Evolutionary conservation across 2,329 filamentous ascomycete genomes (phyloP).

Genomic region (Colletotrichum sp.): DNA sequence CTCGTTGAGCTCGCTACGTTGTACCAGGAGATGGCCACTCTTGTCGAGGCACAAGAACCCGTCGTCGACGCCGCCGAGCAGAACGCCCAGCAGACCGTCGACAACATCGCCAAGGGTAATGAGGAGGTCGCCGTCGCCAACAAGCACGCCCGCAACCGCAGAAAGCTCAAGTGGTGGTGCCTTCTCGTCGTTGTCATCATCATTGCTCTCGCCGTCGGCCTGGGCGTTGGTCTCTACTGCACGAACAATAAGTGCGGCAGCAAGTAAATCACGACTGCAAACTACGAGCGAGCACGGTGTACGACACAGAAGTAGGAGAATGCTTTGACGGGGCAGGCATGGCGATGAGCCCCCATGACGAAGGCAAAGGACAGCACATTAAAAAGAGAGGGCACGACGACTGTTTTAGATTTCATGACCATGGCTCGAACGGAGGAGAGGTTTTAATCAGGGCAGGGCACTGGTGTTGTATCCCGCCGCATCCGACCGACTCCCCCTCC

Average conservation of each 20-base stretch:
- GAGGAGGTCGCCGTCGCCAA: constrained; percentile 72
- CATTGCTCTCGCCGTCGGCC: constrained; percentile 58
- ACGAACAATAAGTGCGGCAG: neutral
- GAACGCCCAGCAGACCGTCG: constrained; percentile 68
- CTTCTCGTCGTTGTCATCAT: constrained; percentile 66
- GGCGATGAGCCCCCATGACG: neutral
- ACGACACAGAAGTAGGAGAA: neutral
- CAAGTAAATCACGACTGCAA: neutral
- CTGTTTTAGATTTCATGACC: constrained; percentile 16
- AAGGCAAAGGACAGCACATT: neutral
- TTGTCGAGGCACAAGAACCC: constrained; percentile 75
- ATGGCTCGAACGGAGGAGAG: neutral
- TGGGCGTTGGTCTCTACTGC: constrained; percentile 43
- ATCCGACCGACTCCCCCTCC: neutral
- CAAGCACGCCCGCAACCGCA: constrained; percentile 66
- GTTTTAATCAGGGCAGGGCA: neutral
- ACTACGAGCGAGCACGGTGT: neutral
- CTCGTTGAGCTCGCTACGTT: constrained; percentile 72
- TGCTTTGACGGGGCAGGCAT: neutral
- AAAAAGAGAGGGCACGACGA: neutral
- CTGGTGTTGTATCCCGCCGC: neutral
- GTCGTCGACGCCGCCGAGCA: constrained; percentile 66
- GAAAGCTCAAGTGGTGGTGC: constrained; percentile 85
- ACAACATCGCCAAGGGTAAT: constrained; percentile 73
- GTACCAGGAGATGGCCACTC: constrained; percentile 76